Percentiles rank a stretch among this genome's conserved stretches.
These are phyloP conservation scores for Irpex rosettiformis DNA, from an alignment of 1,284 basidiomycete genomes.

Conservation along the genomic window DNA sequence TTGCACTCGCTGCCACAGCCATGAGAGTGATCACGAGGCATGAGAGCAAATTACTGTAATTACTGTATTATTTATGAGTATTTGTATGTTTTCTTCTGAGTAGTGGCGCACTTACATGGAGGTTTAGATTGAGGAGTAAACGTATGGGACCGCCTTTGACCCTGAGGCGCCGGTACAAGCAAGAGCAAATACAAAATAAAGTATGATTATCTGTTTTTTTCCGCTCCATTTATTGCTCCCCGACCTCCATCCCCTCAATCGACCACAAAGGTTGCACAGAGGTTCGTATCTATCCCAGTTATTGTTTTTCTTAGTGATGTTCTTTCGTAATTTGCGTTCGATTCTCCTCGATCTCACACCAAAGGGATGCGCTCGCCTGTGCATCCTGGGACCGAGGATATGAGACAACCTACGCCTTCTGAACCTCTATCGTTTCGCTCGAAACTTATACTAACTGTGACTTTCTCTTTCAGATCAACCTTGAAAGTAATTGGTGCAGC, in stretches of 20 bases:
- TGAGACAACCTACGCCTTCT: conserved; percentile 64
- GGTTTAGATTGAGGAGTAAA: not conserved
- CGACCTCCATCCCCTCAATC: not conserved
- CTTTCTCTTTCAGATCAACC: not conserved
- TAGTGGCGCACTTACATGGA: not conserved
- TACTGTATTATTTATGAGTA: not conserved
- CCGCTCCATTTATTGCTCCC: not conserved
- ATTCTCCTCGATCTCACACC: conserved; percentile 50
- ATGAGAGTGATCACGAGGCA: conserved; percentile 46
- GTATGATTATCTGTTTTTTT: not conserved
- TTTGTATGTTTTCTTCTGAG: not conserved
- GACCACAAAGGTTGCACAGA: not conserved
- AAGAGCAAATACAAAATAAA: not conserved
- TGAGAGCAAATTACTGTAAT: conserved; percentile 18
- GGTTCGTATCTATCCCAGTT: not conserved
- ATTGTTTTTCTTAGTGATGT: conserved; percentile 47
- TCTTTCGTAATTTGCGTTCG: conserved; percentile 84
- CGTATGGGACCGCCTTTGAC: too few relatives aligned
- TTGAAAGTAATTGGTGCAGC: not conserved
- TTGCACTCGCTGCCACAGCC: conserved; percentile 50
- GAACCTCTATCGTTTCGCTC: conserved; percentile 26
- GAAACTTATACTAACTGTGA: conserved; percentile 5
- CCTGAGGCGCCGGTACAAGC: not conserved
- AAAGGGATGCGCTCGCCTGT: conserved; percentile 73
- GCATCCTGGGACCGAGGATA: conserved; percentile 57